phyloP scores from a whole-genome alignment of 148 eudicot species.

The Limonium bicolor region DNA sequence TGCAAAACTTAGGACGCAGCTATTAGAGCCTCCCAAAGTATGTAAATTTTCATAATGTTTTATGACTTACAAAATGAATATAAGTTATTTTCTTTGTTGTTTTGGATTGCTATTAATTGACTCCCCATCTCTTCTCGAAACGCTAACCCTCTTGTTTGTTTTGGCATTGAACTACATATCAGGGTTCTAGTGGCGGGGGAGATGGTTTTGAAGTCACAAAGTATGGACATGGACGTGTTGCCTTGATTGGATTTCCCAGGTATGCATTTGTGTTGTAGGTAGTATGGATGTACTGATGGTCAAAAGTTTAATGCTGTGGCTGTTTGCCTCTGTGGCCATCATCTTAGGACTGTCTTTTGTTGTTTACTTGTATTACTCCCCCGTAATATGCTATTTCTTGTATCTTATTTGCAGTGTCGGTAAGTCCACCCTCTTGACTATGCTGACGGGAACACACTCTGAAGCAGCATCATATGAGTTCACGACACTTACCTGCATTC shows the following conservation, averaged over 20 bases:
- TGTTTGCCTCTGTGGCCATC: no score
- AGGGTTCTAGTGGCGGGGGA: slow-evolving; percentile 99
- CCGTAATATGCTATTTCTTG: not conserved
- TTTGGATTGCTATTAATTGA: not conserved
- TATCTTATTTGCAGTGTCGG: slow-evolving; percentile 63
- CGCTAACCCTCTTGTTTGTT: no score
- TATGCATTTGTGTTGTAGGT: no score
- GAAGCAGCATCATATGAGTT: slow-evolving; percentile 99
- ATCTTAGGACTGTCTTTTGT: not conserved
- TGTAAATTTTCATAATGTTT: no score
- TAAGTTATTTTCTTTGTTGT: not conserved
- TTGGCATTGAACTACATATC: slow-evolving; percentile 12
- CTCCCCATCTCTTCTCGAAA: not conserved
- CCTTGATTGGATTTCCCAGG: slow-evolving; percentile 99
- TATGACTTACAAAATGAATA: no score
- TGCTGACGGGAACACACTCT: slow-evolving; percentile 94
- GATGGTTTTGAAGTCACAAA: slow-evolving; percentile 99
- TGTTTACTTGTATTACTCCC: not conserved
- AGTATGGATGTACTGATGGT: no score
- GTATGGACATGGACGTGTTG: slow-evolving; percentile 98
- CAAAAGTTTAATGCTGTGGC: no score
- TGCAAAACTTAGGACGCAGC: slow-evolving; percentile 94
- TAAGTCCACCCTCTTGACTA: slow-evolving; percentile 86
- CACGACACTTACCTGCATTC: slow-evolving; percentile 96
- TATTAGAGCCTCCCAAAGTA: slow-evolving; percentile 98